phyloP scores from a whole-genome alignment of 1,284 basidiomycete species.

The Chondrostereum purpureum region DNA sequence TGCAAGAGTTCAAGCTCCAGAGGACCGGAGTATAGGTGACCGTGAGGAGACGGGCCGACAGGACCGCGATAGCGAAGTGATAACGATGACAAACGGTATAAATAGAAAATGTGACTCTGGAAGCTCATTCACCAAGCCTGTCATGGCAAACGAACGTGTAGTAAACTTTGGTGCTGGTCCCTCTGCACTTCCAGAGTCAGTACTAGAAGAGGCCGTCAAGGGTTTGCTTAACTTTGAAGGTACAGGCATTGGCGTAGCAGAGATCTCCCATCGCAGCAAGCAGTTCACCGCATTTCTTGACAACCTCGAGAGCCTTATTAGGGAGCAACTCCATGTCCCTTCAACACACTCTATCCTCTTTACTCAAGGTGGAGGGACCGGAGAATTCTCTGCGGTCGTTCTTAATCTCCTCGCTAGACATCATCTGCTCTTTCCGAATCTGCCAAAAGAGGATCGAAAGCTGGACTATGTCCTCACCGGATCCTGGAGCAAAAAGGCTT shows the following conservation, averaged over 20 bases:
- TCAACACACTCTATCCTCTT: slow-evolving; percentile 83
- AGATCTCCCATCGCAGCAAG: slow-evolving; percentile 89
- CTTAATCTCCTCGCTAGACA: slow-evolving; percentile 84
- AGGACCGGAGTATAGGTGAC: too few species aligned
- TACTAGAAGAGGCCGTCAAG: slow-evolving; percentile 74
- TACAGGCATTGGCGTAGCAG: slow-evolving; percentile 90
- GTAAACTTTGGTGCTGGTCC: slow-evolving; percentile 93
- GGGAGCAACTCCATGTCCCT: slow-evolving; percentile 75
- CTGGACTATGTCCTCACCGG: slow-evolving; percentile 91
- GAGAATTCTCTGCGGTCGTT: slow-evolving; percentile 85
- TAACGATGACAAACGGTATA: too few species aligned
- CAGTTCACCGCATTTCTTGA: slow-evolving; percentile 75
- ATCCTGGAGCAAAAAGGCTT: slow-evolving; percentile 85
- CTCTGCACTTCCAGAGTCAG: slow-evolving; percentile 77
- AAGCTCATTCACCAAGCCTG: slow-evolving; percentile 3
- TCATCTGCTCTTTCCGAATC: slow-evolving; percentile 58
- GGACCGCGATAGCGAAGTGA: too few species aligned
- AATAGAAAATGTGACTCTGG: background rate
- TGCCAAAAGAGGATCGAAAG: slow-evolving; percentile 45
- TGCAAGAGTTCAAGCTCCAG: too few species aligned
- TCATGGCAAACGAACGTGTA: slow-evolving; percentile 42
- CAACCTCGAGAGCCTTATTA: slow-evolving; percentile 63
- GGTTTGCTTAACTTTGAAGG: slow-evolving; percentile 81
- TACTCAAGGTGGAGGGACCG: slow-evolving; percentile 87
- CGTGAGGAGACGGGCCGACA: too few species aligned